Evolutionary conservation across 148 eudicot genomes (phyloP), one percentile per base, ranked within the genome.

Genomic region (Rhododendron williamsianum): DNA sequence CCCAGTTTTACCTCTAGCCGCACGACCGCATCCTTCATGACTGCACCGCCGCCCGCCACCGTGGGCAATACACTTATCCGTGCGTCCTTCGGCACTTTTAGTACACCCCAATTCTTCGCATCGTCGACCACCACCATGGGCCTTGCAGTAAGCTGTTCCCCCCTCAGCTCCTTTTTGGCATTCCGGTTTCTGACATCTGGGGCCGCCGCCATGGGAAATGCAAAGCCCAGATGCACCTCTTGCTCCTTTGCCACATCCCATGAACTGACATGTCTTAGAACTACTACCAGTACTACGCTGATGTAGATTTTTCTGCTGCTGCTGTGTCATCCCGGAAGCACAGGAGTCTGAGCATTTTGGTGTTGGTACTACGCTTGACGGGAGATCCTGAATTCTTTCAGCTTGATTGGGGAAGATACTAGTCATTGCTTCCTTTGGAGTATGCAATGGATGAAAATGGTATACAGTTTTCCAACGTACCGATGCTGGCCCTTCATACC

Each of bases 101-200:
- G 98, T 93, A 82, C 98, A 96, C 41, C 98, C 98, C 43, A 96
- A 88, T 76, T 88, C 92, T 78, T 94, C 95, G 80, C 99, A 96
- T 83, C 99, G 85, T 4, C 99, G 94, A 84, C 94, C 99, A 71
- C 99, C 99, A 8, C 99, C 99, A 86, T 97, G 99, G 54, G 99
- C 98, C 90, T 97, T 97, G 92, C 99, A 97, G 90, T 92, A 95
- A 46, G 97, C 97, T 27, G 99, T 97, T 86, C 94, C 91, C 18
- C 99, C 99, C 88, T 97, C 99, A 33, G 99, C 99, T 89, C 99
- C 99, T 87, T 93, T 97, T 78, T 86, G 92, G 93, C 99, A 97
- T 76, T 94, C 98, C 9, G 83, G 89, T 86, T 91, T 94, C 86
- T 97, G 98, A 87, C 99, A 97, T 89, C 99, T 91, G 82, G 98